Evolutionary conservation across 495 filamentous ascomycete species (phyloP).

Genomic region (Monascus purpureus): DNA sequence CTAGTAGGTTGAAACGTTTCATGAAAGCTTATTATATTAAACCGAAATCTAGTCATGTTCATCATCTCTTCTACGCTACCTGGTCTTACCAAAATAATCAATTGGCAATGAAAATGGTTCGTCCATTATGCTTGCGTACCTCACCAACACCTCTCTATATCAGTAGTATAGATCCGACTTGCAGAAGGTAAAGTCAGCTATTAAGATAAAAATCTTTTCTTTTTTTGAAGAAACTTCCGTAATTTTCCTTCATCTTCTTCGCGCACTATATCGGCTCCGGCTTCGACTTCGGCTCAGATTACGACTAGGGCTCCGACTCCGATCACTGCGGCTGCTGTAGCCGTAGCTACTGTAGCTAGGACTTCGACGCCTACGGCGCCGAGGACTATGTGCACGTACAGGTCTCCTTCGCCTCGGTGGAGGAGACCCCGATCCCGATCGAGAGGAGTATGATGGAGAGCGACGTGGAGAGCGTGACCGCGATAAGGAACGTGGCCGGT

Average conservation of each 20-base stretch:
- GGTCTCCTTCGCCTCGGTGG: conserved; percentile 13
- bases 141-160: no score
- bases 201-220: no score
- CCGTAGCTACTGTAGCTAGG: conserved; percentile 42
- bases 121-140: no score
- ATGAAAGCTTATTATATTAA: neutral
- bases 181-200: no score
- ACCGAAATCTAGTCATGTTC: no score
- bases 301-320: conserved; percentile 29
- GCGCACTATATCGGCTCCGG: conserved; percentile 15
- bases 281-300: conserved; percentile 20
- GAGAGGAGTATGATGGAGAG: conserved; percentile 22
- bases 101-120: no score
- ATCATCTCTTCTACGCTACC: no score
- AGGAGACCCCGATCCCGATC: conserved; percentile 18
- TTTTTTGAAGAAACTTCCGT: no score
- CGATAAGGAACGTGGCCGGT: conserved; percentile 33
- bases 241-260: conserved; percentile 3
- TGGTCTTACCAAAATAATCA: no score
- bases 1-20: neutral
- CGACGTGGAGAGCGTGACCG: conserved; percentile 30
- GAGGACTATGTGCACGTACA: conserved; percentile 16
- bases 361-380: conserved; percentile 32
- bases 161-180: no score
- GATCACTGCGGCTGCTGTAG: conserved; percentile 30